Conservation (phyloP, 352 stramenopile genomes). For the Blastocystis sp. region DNA sequence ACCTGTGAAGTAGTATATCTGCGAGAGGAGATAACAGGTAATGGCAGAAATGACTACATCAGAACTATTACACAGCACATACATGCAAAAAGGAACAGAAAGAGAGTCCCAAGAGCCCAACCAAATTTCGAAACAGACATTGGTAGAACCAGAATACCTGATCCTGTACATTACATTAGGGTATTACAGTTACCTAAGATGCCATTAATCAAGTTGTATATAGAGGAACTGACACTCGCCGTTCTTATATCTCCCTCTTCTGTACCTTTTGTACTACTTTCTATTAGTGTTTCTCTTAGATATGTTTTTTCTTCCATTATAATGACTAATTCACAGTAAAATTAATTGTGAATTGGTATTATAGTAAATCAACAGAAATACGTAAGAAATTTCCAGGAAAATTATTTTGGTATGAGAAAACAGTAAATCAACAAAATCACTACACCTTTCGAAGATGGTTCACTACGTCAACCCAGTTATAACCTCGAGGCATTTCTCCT, state of each 20-base stretch:
- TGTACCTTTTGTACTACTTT: background rate
- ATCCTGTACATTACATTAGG: background rate
- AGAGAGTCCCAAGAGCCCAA: background rate
- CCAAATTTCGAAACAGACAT: slow-evolving; percentile 41
- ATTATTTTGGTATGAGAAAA: background rate
- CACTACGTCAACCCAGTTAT: slow-evolving; percentile 50
- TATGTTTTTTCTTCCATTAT: background rate
- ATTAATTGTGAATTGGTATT: background rate
- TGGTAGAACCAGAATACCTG: slow-evolving; percentile 42
- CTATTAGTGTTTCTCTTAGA: background rate
- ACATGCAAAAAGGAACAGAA: slow-evolving; percentile 26
- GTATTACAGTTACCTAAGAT: slow-evolving; percentile 20
- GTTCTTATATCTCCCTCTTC: background rate
- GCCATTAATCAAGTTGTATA: slow-evolving; percentile 57
- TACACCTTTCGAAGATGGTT: slow-evolving; percentile 26
- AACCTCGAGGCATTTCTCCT: slow-evolving; percentile 32
- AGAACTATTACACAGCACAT: background rate
- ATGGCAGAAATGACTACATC: slow-evolving; percentile 11
- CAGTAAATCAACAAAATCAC: background rate
- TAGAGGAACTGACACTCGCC: background rate
- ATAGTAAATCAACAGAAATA: background rate
- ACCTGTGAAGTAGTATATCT: slow-evolving; percentile 41
- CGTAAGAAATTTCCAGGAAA: slow-evolving; percentile 14
- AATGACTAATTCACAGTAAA: background rate
- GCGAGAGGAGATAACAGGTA: slow-evolving; percentile 10